Conservation (phyloP, 176 grass and related monocot genomes). For the Alloteropsis semialata region DNA sequence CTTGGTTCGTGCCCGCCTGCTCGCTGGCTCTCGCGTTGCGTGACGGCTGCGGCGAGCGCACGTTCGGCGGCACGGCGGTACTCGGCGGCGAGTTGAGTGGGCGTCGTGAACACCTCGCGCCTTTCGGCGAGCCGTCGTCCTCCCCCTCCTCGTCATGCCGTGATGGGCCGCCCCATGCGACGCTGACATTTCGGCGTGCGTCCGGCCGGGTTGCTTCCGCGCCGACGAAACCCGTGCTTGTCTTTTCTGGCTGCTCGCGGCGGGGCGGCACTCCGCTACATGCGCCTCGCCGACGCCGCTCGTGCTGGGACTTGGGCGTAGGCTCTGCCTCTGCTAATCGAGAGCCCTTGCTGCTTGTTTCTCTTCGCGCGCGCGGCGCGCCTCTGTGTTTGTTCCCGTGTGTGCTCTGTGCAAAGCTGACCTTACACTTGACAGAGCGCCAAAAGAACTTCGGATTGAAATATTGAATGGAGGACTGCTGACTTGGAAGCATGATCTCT, state of each 20-base stretch:
- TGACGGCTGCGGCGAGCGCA: slow-evolving; percentile 34
- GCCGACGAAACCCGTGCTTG: not conserved
- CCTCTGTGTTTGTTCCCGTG: no score
- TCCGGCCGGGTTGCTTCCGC: not conserved
- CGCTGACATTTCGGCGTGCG: slow-evolving; percentile 26
- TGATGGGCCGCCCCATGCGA: not conserved
- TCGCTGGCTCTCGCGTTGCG: not conserved
- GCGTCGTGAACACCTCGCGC: not conserved
- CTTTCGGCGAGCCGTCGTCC: not conserved
- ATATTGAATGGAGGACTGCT: not conserved
- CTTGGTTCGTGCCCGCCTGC: not conserved
- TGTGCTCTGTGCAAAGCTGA: no score
- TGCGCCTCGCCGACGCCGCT: not conserved
- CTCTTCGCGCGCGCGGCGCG: no score
- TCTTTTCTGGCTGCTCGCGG: not conserved
- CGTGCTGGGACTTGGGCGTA: not conserved
- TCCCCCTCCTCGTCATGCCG: not conserved
- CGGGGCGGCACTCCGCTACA: no score
- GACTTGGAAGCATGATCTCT: not conserved
- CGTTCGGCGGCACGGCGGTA: not conserved
- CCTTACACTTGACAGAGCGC: not conserved
- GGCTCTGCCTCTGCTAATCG: no score
- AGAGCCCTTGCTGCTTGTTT: no score
- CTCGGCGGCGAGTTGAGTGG: no score
- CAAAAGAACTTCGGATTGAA: not conserved